Evolutionary conservation across 805 yeast genomes (phyloP).

Genomic region (Suhomyces xylopsoci): DNA sequence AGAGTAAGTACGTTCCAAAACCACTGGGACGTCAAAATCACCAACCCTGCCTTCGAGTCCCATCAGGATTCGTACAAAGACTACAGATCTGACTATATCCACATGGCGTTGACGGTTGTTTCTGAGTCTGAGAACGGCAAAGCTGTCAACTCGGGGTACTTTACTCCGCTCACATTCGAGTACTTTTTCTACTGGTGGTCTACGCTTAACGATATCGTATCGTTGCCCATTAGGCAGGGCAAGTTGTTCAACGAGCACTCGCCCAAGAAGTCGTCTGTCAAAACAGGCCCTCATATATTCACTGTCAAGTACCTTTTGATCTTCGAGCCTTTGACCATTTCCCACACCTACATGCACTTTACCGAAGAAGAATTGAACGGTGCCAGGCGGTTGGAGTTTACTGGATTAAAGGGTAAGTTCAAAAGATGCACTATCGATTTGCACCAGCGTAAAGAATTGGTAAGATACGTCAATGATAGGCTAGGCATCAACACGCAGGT

Average conservation of each 20-base stretch:
- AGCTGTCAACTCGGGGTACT: conserved; percentile 33
- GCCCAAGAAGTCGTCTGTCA: conserved; percentile 24
- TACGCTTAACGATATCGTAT: conserved; percentile 26
- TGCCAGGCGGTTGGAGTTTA: conserved; percentile 28
- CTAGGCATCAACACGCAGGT: conserved; percentile 34
- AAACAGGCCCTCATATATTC: conserved; percentile 38
- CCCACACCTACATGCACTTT: conserved; percentile 34
- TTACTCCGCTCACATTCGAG: conserved; percentile 37
- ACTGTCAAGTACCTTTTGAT: conserved; percentile 41
- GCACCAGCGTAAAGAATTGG: conserved; percentile 37
- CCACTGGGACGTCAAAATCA: conserved; percentile 62
- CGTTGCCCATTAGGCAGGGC: conserved; percentile 38
- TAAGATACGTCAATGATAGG: conserved; percentile 37
- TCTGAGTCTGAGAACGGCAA: conserved; percentile 30
- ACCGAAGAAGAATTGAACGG: conserved; percentile 19
- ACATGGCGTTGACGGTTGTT: conserved; percentile 42
- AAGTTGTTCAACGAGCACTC: conserved; percentile 22
- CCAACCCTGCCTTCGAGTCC: conserved; percentile 51
- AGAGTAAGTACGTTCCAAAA: conserved; percentile 52
- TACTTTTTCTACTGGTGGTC: conserved; percentile 46
- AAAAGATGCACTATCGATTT: conserved; percentile 34
- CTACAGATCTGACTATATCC: conserved; percentile 80
- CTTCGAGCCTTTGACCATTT: conserved; percentile 37
- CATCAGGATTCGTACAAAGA: conserved; percentile 79
- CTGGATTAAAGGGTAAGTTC: conserved; percentile 38